Base-by-base conservation (phyloP, 2,329 filamentous ascomycete genomes). In the Cytospora piceae region DNA sequence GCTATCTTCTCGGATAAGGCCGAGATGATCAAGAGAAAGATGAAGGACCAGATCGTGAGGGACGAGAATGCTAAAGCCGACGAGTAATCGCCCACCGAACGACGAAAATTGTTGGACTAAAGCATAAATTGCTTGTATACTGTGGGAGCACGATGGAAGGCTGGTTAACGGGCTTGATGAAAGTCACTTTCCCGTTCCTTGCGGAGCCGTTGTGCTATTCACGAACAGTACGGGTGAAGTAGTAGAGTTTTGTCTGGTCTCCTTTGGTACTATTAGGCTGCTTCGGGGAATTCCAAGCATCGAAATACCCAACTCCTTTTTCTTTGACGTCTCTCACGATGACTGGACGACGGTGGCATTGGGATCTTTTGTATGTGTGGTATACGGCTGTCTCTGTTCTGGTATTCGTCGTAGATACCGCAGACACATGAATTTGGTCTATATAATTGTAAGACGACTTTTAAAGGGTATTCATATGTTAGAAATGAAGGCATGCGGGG, bases 1-100 rank as follows among this genome's bases (percentile, higher is more conserved):
- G 85, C 83, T 74, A 75, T 71, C 64, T 85, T 86, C 69, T 71
- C 85, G 68, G 80, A 79, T 52, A 82, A 84, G 67, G 78, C 86
- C 37, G 74, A 77, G 57, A 76, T 79, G 68, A 77, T 86, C 56
- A 83, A 86, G 72, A 80, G 77, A 68, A 83, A 85, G 72, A 77
- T 86, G 39, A 61, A 67, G 42, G 54, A 53, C 24, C 61, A 63
- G 42, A 42, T 55, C 31, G 54, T 20, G 17, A 57, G 56, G 31
- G 53, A 63, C 20, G 53, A 57, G 22, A 22, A 63, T 29, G 53
- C 53, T 22, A 51, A 57, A 34, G 61, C 61, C 20, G 63, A 63
- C 51, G 42, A 22, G 7, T 57, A 8, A 12, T 15, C 22, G 34
- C 29, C 20, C 2, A 37, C 15, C 9, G 39, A 34, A 27, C 17